phyloP scores from a whole-genome alignment of 208 protist species.

The Acanthamoeba royreba region DNA sequence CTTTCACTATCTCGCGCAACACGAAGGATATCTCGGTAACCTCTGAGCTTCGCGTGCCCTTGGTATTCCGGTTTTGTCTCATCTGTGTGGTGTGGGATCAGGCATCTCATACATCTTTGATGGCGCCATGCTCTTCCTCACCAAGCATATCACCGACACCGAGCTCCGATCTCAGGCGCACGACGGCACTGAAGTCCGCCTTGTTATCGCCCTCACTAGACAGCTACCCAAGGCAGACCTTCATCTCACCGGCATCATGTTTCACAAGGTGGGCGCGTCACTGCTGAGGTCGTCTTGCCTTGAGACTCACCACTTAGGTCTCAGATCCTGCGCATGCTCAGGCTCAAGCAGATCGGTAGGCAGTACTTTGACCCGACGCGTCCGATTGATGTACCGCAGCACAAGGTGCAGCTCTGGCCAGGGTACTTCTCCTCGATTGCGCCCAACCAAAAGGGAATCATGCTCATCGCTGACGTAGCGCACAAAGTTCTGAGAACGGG shows the following conservation, averaged over 20 bases:
- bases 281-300: not conserved
- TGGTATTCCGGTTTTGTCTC: not conserved
- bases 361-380: constrained; percentile 37
- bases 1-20: not conserved
- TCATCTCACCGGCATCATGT: constrained; percentile 53
- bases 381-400: not conserved
- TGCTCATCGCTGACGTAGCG: constrained; percentile 25
- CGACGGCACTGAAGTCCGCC: not conserved
- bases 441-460: not conserved
- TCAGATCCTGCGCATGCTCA: constrained; percentile 2
- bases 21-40: not conserved
- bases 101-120: not conserved
- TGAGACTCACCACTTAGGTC: not conserved
- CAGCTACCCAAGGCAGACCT: not conserved
- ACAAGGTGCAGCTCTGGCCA: constrained; percentile 53
- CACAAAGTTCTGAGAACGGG: constrained; percentile 54
- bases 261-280: constrained; percentile 15
- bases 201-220: not conserved
- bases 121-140: not conserved
- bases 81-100: not conserved
- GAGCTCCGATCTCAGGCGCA: not conserved
- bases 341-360: constrained; percentile 39
- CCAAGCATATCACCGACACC: not conserved
- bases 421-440: constrained; percentile 39
- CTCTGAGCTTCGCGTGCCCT: too few relatives aligned